Conservation (phyloP, 345 rosid species). For the Iberis pinnata region DNA sequence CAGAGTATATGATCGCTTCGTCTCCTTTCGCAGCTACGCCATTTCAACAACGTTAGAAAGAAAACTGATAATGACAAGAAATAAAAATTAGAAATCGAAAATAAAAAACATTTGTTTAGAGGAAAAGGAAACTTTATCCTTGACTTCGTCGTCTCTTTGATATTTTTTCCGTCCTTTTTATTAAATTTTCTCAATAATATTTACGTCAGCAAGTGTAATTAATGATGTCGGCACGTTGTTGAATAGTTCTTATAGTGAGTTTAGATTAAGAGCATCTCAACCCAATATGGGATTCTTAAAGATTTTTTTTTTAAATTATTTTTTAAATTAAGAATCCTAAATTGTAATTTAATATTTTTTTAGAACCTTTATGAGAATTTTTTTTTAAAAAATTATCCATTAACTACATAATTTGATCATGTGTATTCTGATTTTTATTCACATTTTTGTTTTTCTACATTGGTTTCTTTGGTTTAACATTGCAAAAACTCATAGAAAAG, state of each 20-base stretch:
- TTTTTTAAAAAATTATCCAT: no score
- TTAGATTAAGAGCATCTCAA: no score
- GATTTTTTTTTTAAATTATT: no score
- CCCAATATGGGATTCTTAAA: no score
- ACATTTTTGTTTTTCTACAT: conserved; percentile 50
- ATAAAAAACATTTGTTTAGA: conserved; percentile 3
- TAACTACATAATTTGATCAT: conserved; percentile 33
- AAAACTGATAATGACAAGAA: background rate
- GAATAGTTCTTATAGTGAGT: no score
- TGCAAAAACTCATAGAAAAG: no score
- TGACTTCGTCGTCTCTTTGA: conserved; percentile 32
- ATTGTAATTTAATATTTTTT: no score
- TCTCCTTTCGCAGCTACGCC: conserved; percentile 16
- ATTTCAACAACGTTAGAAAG: conserved; percentile 14
- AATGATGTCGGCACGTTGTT: conserved; percentile 9
- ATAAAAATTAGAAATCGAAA: background rate
- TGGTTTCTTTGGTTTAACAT: conserved; percentile 48
- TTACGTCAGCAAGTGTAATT: conserved; percentile 23
- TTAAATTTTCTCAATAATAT: background rate
- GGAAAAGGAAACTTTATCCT: conserved; percentile 24
- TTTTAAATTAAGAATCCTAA: no score
- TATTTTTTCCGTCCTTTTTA: conserved; percentile 6
- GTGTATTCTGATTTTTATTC: conserved; percentile 28
- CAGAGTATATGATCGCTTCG: background rate
- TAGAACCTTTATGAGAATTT: no score